Evolutionary conservation across 2,329 filamentous ascomycete species (phyloP), one percentile per base, ranked within the genome.

Genomic region (Immersiporthe knoxdaviesiana): DNA sequence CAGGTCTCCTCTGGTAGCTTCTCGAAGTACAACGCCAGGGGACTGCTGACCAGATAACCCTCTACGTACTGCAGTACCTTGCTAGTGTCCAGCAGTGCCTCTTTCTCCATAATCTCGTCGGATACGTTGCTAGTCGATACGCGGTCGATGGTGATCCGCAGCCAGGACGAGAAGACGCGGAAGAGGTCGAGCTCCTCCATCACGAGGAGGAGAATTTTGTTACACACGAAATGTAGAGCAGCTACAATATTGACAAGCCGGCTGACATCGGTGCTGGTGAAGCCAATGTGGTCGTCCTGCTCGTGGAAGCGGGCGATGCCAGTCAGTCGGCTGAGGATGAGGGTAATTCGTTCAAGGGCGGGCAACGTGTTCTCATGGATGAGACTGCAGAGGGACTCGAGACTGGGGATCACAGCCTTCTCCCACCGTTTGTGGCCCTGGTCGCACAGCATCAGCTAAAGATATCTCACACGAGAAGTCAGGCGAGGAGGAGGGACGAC

Each of bases 371-470:
- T 94, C 76, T 97, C 91, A 76, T 97, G 94, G 0, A 94, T 84
- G 16, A 98, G 84, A 65, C 88, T 87, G 63, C 93, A 88, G 12
- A 98, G 85, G 66, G 89, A 91, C 70, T 92, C 90, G 27, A 97
- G 90, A 0, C 94, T 93, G 4, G 89, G 88, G 1, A 88, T 85
- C 2, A 97, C 91, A 7, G 92, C 91, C 76, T 95, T 97, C 72
- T 98, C 94, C 96, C 96, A 99, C 63, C 96, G 86, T 79, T 97
- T 97, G 75, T 97, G 92, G 0, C 94, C 94, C 91, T 96, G 32
- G 10, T 39, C 14, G 30, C 16, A 30, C 2, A n/a, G n/a, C 4
- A 14, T 68, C 27, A 68, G 63, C 41, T 10, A 52, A 16, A 10
- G 21, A 54, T 39, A 7, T 24, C 21, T n/a, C n/a, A n/a, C n/a